Evolutionary conservation across 108 stramenopile species (phyloP), one percentile per base, ranked within the genome.

Genomic region (Pseudonitzschia multiseries): DNA sequence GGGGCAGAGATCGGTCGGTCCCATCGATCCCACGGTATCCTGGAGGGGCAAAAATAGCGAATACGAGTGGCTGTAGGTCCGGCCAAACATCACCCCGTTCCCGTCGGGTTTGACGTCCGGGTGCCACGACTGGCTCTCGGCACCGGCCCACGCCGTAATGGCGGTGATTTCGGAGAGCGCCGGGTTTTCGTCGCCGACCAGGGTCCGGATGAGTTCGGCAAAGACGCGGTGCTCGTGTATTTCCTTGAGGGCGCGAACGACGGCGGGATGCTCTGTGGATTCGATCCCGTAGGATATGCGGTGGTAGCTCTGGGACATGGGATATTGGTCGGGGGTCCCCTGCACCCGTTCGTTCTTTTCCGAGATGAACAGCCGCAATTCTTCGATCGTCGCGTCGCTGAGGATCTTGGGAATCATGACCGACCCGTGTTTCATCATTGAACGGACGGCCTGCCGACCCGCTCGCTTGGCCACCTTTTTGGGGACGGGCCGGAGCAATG

Each of bases 61-160:
- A 64, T 86, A 88, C 41, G 85, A 84, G 69, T 88, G 84, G 24
- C 65, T 71, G 61, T 82, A 88, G 46, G 87, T 88, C 40, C 84
- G 73, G 0, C 83, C 87, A 73, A 70, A 88, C 56, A 69, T 79
- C 48, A 85, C 68, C 33, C 66, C 83, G 68, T 84, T 82, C 4
- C 87, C 87, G 56, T 83, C 82, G 0, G 71, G 66, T 54, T 88
- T 88, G 27, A 83, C 82, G 69, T 88, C 87, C 10, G 81, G 64
- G 69, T 88, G 87, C 84, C 84, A 86, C 15, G 61, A 57, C 74
- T 86, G 84, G 61, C 60, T 43, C 6, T 59, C 32, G 4, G 79
- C 74, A 20, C 87, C 87, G 59, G 59, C 69, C 5, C 24, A 69
- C 8, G 77, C 50, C 0, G 83, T 88, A 73, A 88, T 88, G 46